Base-by-base conservation (phyloP, 1,139 yeast species). In the Candida sanyaensis region DNA sequence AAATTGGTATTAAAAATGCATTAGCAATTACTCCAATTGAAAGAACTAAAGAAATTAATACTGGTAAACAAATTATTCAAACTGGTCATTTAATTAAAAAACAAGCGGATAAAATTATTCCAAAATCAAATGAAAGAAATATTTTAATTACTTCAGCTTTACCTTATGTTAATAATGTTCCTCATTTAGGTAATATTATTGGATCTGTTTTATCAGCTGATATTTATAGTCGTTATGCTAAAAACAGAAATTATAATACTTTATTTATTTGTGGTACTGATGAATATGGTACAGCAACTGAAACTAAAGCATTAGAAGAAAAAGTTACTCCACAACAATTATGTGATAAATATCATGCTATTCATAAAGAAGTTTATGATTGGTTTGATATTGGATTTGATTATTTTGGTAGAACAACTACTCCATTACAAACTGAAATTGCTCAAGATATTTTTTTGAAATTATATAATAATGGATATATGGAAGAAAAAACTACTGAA, bases 261-360 rank as follows among this genome's bases (percentile, higher is more conserved):
- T 73, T 93, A 53, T 93, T 75, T 62, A 72, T 93, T 50, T 91
- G 99, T 71, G 99, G 99, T 71, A 95, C 99, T 34, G 99, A 93
- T 66, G 99, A 93, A 71, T 95, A 93, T 66, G 99, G 99, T 65
- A 93, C 99, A 52, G 99, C 99, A 44, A 93, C 99, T 26, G 99
- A 93, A 69, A 95, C 99, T 33, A 93, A 93, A 71, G 99, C 99
- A 9, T 75, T 93, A 50, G 99, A 93, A 68, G 98, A 93, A 63
- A 85, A 87, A 41, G 86, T 89, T 52, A 80, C 96, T 5, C 99
- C 99, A 43, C 75, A 82, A 59, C 85, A 90, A 62, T 77, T 93
- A 59, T 93, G 98, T 76, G 90, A 88, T 67, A 93, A 93, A 67
- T 93, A 89, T 70, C 87, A 90, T 68, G 78, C 78, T 52, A 79